Evolutionary conservation across 2,329 filamentous ascomycete genomes (phyloP), one percentile per base, ranked within the genome.

Genomic region (Aspergillus intermedius): DNA sequence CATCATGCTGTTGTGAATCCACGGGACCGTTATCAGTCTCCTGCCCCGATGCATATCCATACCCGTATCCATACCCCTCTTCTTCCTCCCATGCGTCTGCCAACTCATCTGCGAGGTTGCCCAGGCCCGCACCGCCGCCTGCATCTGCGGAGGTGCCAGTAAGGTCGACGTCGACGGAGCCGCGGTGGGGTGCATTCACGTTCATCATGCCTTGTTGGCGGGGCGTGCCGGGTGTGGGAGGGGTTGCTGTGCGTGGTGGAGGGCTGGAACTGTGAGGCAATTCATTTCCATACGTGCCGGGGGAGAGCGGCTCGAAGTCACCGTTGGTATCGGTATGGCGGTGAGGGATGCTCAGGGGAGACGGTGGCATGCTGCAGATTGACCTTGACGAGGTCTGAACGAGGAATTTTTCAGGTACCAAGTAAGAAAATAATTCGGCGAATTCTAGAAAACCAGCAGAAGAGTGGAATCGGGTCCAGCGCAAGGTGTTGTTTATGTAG

Each of bases 51-150:
- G 59, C 60, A 49, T 71, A 70, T 42, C 66, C 70, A 46, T 76
- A 74, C 21, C 70, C 72, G 49, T 71, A 70, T 43, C 66, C 70
- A 45, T 76, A 74, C 19, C 70, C 72, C 13, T 68, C 71, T 42
- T 77, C 76, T 23, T 78, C 77, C 34, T 77, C 77, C 72, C 76
- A 80, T n/a, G 77, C 76, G 56, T 81, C 77, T 22, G 77, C 81
- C 21, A 84, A 66, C 60, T 84, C 82, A 59, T 85, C 82, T 23
- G 82, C 82, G 45, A 85, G 64, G 54, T 78, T 84, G 21, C 81
- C 81, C 46, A 82, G 63, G 8, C 79, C 80, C 40, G 72, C 70
- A 2, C 64, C 66, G n/a, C 57, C 55, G 25, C 64, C 64, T 40
- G 57, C 49, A 19, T 58, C 46, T 12, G 50, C 56, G n/a, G 57